Evolutionary conservation across 2,329 filamentous ascomycete genomes (phyloP).

Genomic region (Ascochyta lentis): DNA sequence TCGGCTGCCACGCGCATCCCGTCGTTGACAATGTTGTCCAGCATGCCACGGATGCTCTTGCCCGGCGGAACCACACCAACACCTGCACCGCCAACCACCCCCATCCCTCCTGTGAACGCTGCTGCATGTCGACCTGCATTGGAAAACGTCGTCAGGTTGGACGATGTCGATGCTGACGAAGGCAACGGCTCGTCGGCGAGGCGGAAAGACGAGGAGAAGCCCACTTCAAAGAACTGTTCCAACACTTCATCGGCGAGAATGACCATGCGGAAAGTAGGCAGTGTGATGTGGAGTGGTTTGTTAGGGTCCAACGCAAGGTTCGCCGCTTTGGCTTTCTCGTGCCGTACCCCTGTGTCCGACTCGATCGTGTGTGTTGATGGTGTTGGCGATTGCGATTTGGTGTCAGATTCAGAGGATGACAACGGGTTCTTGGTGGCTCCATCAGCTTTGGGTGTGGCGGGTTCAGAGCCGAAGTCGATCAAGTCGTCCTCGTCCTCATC

Average conservation of each 20-base stretch:
- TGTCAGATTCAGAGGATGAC: conserved; percentile 31
- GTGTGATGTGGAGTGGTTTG: conserved; percentile 91
- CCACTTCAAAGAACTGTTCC: conserved; percentile 96
- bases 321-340: conserved; percentile 71
- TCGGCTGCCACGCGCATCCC: conserved; percentile 96
- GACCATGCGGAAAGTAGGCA: conserved; percentile 98
- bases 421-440: conserved; percentile 36
- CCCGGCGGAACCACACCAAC: conserved; percentile 66
- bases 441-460: conserved; percentile 36
- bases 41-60: conserved; percentile 85
- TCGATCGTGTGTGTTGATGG: conserved; percentile 31
- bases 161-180: conserved; percentile 60
- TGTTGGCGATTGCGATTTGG: conserved; percentile 36
- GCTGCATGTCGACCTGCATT: conserved; percentile 63
- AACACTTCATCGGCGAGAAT: conserved; percentile 94
- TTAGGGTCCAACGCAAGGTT: conserved; percentile 92
- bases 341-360: conserved; percentile 41
- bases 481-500: conserved; percentile 71
- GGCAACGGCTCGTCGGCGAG: conserved; percentile 70
- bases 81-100: conserved; percentile 53
- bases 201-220: conserved; percentile 91
- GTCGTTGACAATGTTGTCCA: conserved; percentile 97
- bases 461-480: conserved; percentile 61
- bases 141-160: conserved; percentile 84
- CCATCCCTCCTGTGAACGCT: conserved; percentile 47